Evolutionary conservation across 2,329 filamentous ascomycete genomes (phyloP).

Genomic region (Phaeosphaeriaceae sp.): DNA sequence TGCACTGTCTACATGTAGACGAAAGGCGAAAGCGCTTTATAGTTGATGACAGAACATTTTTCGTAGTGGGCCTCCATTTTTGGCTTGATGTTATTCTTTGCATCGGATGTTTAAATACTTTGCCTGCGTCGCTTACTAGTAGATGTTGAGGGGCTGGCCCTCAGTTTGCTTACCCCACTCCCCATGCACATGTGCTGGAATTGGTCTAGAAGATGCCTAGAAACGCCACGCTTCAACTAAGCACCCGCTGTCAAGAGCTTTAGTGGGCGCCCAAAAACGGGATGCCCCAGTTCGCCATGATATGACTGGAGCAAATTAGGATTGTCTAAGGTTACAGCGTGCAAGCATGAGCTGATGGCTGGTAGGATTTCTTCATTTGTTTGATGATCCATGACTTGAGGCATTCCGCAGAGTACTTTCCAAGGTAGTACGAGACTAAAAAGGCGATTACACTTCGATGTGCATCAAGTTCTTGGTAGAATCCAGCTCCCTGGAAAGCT

Average conservation of each 20-base stretch:
- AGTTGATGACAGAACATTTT: too few relatives aligned
- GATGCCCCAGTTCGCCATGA: conserved; percentile 12
- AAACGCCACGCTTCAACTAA: conserved; percentile 22
- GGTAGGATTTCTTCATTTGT: neutral
- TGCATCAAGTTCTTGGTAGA: conserved; percentile 7
- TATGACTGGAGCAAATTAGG: neutral
- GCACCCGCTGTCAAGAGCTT: conserved; percentile 20
- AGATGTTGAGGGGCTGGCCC: conserved; percentile 5
- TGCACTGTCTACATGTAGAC: too few relatives aligned
- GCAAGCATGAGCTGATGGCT: conserved; percentile 10
- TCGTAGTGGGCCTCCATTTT: too few relatives aligned
- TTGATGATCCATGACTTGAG: neutral
- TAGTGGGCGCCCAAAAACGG: conserved; percentile 27
- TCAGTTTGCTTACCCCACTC: conserved; percentile 1
- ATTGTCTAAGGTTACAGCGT: conserved; percentile 5
- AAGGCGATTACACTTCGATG: conserved; percentile 10
- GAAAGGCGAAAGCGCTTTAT: too few relatives aligned
- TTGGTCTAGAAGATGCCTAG: conserved; percentile 13
- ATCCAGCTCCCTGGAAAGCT: conserved; percentile 4
- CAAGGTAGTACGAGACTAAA: too few relatives aligned
- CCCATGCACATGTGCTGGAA: conserved; percentile 7
- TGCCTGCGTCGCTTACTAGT: neutral
- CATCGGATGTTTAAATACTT: too few relatives aligned
- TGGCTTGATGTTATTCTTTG: too few relatives aligned
- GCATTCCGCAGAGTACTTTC: neutral